Base-by-base conservation (phyloP, 805 yeast genomes). In the Candida loeiensis region DNA sequence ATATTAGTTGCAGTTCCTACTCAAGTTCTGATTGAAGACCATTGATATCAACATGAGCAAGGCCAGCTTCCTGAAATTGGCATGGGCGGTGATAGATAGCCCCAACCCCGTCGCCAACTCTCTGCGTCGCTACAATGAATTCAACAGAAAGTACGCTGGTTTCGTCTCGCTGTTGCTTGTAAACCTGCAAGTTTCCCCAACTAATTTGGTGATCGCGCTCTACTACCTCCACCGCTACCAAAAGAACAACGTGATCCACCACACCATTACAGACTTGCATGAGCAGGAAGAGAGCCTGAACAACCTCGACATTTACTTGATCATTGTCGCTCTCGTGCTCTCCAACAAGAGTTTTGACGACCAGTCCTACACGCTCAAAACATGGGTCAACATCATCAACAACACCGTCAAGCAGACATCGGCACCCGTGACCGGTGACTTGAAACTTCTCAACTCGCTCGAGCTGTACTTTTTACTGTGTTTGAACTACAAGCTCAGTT, bases 281-380 rank as follows among this genome's bases (percentile, higher is more conserved):
- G 33, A 30, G 6, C 45, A 41, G 21, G 51, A 44, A 11, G 46
- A 44, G 33, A 40, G 48, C 4, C 45, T 56, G 39, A 33, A 48
- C 8, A 6, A 4, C 33, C 33, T 30, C 11, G 21, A 30, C 33
- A 49, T 51, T 6, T 58, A 61, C 37, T 34, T 61, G 13, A 45
- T 61, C 3, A 39, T 61, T 6, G 51, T 48, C 20, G 47, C 63
- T 13, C 44, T 63, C 11, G 48, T 63, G 2, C 51, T 63, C 18
- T 51, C 66, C 21, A 63, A 74, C 53, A 74, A 74, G 52, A 56
- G 69, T 16, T 62, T 56, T 43, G 76, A 74, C 50, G 80, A 74
- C 47, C 76, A 70, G 37, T 66, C 72, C 30, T 74, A 72, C 45
- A 72, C 78, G 2, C 58, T 71, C 48, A 73, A 73, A 46, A 74